These are phyloP conservation scores for Eucalyptus guilfoylei DNA, from an alignment of 345 rosid genomes.

Conservation along the genomic window DNA sequence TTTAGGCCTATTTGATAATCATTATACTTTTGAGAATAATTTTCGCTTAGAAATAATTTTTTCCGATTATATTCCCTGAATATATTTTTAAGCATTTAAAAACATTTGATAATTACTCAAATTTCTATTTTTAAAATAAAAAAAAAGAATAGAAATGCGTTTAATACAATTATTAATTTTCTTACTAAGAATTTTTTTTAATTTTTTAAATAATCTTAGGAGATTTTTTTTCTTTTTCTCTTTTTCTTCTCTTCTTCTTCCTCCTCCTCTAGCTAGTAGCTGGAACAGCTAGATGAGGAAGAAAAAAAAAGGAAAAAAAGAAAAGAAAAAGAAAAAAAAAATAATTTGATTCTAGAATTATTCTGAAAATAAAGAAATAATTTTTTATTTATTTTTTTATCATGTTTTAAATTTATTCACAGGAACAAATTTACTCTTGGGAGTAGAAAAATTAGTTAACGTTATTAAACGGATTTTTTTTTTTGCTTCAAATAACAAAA, in stretches of 20 bases:
- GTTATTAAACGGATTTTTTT: accelerated
- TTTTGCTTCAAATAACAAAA: accelerated
- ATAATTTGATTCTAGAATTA: too few species aligned
- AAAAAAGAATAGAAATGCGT: accelerated
- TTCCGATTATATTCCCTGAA: accelerated
- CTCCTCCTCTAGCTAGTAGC: too few species aligned
- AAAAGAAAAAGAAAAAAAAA: too few species aligned
- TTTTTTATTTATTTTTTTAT: too few species aligned
- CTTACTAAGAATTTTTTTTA: too few species aligned
- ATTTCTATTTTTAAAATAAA: accelerated
- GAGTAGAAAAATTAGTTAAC: too few species aligned
- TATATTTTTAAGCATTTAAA: accelerated
- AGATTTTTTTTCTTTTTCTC: too few species aligned
- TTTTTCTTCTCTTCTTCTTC: too few species aligned
- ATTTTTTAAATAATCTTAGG: too few species aligned
- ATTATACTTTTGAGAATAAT: too few species aligned
- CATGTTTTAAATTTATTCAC: accelerated
- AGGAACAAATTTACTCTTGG: accelerated
- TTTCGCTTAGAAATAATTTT: too few species aligned
- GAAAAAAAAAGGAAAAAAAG: accelerated
- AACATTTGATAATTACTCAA: accelerated
- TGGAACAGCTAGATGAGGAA: accelerated
- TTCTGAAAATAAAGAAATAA: accelerated
- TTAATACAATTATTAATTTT: too few species aligned
- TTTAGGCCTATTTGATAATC: not conserved